These are phyloP conservation scores for Gracilaria gracilis DNA, from an alignment of 23 red algal genomes.

Conservation along the genomic window DNA sequence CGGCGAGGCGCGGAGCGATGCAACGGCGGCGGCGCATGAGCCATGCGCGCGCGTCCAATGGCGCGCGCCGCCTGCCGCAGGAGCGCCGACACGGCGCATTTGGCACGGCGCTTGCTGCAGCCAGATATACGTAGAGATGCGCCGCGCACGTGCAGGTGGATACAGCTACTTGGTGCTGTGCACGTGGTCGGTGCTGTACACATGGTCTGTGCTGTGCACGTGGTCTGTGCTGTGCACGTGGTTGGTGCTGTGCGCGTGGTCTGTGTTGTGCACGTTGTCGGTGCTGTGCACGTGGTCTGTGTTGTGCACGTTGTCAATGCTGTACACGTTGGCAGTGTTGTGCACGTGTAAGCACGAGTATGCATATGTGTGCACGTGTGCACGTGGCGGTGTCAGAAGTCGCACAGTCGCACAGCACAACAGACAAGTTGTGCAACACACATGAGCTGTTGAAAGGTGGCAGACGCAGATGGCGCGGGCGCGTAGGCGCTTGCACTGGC, in stretches of 20 bases:
- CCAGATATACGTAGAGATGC: not conserved
- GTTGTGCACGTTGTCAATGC: too few relatives aligned
- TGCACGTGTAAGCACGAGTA: too few relatives aligned
- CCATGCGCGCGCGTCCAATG: constrained; percentile 23
- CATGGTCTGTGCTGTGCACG: too few relatives aligned
- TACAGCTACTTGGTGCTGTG: not conserved
- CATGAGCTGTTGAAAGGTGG: too few relatives aligned
- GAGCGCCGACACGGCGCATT: not conserved
- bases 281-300: too few relatives aligned
- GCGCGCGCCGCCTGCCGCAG: not conserved
- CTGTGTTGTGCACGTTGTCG: too few relatives aligned
- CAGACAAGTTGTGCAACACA: too few relatives aligned
- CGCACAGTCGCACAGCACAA: too few relatives aligned
- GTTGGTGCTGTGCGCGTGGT: not conserved
- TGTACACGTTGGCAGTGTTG: too few relatives aligned
- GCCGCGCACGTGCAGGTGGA: not conserved
- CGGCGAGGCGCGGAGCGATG: not conserved
- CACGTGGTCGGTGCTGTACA: not conserved
- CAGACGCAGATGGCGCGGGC: not conserved
- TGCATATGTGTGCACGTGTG: too few relatives aligned
- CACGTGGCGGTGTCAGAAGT: too few relatives aligned
- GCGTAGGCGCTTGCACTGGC: too few relatives aligned
- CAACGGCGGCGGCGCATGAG: not conserved
- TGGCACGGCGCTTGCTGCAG: not conserved
- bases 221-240: not conserved